Evolutionary conservation across 176 grass and related monocot species (phyloP).

Genomic region (Pontederia paniculata): DNA sequence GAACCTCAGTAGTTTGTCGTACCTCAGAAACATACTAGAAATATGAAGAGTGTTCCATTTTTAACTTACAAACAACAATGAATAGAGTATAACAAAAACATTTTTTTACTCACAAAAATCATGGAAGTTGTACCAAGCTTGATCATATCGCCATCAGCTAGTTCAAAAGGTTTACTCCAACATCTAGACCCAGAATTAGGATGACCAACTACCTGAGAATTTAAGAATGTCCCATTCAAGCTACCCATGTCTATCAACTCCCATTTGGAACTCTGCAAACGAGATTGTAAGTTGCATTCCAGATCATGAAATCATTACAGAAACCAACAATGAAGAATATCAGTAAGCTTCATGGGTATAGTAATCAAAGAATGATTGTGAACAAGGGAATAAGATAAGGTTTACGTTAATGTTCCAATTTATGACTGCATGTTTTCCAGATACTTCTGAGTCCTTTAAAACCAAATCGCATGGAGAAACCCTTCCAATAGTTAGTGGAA

Average conservation of each 20-base stretch:
- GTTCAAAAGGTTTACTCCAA: constrained; percentile 45
- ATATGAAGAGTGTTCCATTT: not conserved
- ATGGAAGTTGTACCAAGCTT: constrained; percentile 60
- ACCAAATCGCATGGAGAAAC: constrained; percentile 54
- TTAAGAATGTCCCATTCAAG: constrained; percentile 83
- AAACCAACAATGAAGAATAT: not conserved
- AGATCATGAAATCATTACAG: not conserved
- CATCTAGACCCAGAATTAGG: constrained; percentile 47
- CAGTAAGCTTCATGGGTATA: not conserved
- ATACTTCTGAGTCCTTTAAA: constrained; percentile 74
- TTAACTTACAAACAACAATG: not conserved
- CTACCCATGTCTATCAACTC: constrained; percentile 83
- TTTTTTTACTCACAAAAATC: constrained; percentile 47
- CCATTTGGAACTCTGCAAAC: constrained; percentile 62
- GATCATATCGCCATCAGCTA: constrained; percentile 72
- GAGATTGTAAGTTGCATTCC: not conserved
- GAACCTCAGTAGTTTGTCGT: too few species aligned
- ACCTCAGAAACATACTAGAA: too few species aligned
- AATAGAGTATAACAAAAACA: not conserved
- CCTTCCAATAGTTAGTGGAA: constrained; percentile 55
- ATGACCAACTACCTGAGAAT: constrained; percentile 46
- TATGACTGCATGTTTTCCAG: constrained; percentile 70
- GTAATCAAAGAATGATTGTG: not conserved
- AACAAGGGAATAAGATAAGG: constrained; percentile 3
- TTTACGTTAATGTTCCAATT: constrained; percentile 62